phyloP scores from a whole-genome alignment of 2,329 filamentous ascomycete species.

The Penicillium sp. region DNA sequence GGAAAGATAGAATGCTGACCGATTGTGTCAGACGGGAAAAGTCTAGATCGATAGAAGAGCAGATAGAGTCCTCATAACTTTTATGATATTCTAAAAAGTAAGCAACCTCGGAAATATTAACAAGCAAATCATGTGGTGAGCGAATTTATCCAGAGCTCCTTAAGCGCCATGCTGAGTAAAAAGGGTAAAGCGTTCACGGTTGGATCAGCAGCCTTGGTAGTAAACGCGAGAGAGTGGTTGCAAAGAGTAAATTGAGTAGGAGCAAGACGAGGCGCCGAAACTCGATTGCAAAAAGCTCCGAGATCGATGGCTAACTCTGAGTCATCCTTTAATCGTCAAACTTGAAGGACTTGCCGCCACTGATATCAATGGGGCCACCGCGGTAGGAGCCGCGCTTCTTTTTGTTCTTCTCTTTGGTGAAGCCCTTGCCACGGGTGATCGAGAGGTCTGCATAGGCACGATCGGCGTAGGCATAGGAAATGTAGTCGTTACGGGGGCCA shows the following conservation, averaged over 20 bases:
- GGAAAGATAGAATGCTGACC: too few relatives aligned
- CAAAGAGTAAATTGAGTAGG: background rate
- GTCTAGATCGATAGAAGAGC: background rate
- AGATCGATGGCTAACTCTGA: too few relatives aligned
- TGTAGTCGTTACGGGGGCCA: conserved; percentile 75
- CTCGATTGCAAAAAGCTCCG: background rate
- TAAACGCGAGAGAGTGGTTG: background rate
- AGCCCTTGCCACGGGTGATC: conserved; percentile 89
- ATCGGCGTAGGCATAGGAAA: conserved; percentile 81
- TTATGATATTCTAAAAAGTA: conserved; percentile 8
- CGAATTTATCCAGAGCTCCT: conserved; percentile 22
- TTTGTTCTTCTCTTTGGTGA: conserved; percentile 99
- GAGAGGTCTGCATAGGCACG: conserved; percentile 83
- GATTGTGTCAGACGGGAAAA: background rate
- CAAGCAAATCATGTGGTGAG: conserved; percentile 1
- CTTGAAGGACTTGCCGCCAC: conserved; percentile 79
- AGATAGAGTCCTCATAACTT: background rate
- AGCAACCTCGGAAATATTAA: conserved; percentile 5
- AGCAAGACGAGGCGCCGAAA: background rate
- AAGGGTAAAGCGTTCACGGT: conserved; percentile 2
- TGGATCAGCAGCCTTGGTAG: background rate
- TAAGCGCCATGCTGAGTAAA: conserved; percentile 30
- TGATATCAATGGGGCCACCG: conserved; percentile 80
- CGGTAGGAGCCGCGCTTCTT: conserved; percentile 88
- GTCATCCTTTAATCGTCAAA: conserved; percentile 69